These are phyloP conservation scores for Euphorbia lathyris DNA, from an alignment of 345 rosid species.

Conservation along the genomic window DNA sequence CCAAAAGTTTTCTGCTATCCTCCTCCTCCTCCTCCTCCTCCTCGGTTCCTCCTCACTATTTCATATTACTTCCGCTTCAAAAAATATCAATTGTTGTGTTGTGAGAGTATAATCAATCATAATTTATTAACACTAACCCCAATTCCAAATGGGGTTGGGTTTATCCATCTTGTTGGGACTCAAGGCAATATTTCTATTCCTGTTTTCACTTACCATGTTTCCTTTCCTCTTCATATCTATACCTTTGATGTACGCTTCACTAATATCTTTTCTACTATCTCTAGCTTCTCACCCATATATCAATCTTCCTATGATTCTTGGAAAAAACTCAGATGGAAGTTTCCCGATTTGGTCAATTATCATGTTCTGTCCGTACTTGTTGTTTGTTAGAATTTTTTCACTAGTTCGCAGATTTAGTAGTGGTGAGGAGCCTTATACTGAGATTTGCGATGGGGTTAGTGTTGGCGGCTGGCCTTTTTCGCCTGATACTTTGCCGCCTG, in stretches of 20 bases:
- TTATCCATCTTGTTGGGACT: constrained; percentile 40
- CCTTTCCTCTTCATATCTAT: constrained; percentile 31
- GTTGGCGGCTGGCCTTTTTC: constrained; percentile 81
- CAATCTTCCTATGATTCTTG: constrained; percentile 40
- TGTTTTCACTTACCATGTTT: constrained; percentile 28
- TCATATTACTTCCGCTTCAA: too few relatives aligned
- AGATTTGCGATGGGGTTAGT: constrained; percentile 51
- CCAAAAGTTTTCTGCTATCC: too few relatives aligned
- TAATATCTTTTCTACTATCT: constrained; percentile 35
- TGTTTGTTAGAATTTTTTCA: constrained; percentile 46
- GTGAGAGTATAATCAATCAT: too few relatives aligned
- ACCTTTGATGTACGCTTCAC: constrained; percentile 51
- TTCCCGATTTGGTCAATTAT: constrained; percentile 56
- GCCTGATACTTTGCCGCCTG: constrained; percentile 44
- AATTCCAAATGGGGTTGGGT: constrained; percentile 54
- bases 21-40: too few relatives aligned
- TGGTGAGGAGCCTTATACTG: constrained; percentile 55
- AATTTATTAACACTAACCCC: too few relatives aligned
- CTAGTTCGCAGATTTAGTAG: constrained; percentile 34
- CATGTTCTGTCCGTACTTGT: constrained; percentile 56
- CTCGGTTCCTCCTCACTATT: too few relatives aligned
- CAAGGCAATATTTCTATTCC: constrained; percentile 34
- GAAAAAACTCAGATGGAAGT: constrained; percentile 57
- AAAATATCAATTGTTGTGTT: too few relatives aligned
- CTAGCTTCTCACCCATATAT: constrained; percentile 29